Percentiles rank a stretch among this genome's conserved stretches.
phyloP scores from a whole-genome alignment of 495 filamentous ascomycete species.

The Penicillium salamii region DNA sequence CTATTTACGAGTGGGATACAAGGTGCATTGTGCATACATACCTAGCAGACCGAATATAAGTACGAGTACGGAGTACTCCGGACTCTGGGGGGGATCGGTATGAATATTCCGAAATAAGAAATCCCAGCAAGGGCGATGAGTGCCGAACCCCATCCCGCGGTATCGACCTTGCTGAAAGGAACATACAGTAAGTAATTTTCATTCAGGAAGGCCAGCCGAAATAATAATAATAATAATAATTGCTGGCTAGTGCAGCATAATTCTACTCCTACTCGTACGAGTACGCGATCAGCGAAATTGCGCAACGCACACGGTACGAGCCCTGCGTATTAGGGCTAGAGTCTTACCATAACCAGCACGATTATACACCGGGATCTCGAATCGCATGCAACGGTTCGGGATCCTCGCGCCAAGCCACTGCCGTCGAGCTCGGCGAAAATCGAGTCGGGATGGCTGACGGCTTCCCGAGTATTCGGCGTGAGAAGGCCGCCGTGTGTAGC shows the following conservation, averaged over 20 bases:
- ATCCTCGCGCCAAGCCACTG: conserved; percentile 1
- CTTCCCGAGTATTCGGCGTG: conserved; percentile 9
- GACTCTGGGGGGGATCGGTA: too few species aligned
- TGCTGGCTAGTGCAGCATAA: neutral
- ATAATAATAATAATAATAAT: too few species aligned
- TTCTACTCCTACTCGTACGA: too few species aligned
- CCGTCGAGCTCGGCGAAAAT: neutral
- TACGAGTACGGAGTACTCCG: too few species aligned
- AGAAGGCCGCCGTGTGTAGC: neutral
- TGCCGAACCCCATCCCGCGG: too few species aligned
- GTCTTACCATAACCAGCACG: neutral
- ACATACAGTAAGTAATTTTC: too few species aligned
- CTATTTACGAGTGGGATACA: too few species aligned
- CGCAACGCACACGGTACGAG: neutral
- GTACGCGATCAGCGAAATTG: neutral
- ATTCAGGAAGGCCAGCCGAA: conserved; percentile 1
- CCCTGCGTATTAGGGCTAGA: neutral
- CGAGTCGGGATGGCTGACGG: conserved; percentile 22
- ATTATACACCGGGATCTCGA: neutral
- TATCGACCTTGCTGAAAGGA: too few species aligned
- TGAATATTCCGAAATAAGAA: too few species aligned
- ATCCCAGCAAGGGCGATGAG: too few species aligned
- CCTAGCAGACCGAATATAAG: too few species aligned
- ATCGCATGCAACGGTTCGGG: conserved; percentile 1
- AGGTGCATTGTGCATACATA: too few species aligned